Conservation (phyloP, 441 rosid genomes). For the Geranium incanum region DNA sequence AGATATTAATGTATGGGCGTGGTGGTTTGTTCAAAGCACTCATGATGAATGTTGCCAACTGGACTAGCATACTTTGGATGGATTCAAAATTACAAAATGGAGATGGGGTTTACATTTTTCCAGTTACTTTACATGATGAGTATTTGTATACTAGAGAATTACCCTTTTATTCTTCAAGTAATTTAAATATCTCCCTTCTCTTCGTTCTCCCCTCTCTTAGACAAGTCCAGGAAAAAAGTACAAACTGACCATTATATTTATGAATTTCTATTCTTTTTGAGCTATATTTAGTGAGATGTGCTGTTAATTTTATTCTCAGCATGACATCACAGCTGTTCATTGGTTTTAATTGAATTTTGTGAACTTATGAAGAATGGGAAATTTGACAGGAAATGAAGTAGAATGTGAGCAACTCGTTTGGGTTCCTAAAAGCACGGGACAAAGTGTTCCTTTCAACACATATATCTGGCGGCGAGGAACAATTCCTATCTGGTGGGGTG, state of each 20-base stretch:
- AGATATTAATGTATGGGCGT: too few relatives aligned
- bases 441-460: constrained; percentile 74
- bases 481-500: constrained; percentile 99
- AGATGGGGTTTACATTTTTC: too few relatives aligned
- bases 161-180: too few relatives aligned
- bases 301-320: background rate
- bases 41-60: too few relatives aligned
- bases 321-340: constrained; percentile 10
- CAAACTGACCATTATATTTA: background rate
- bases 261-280: constrained; percentile 9
- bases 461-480: constrained; percentile 96
- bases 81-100: too few relatives aligned
- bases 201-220: too few relatives aligned
- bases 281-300: constrained; percentile 9
- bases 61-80: too few relatives aligned
- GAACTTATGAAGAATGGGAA: constrained; percentile 27
- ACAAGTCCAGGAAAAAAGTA: too few relatives aligned
- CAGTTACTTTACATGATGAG: too few relatives aligned
- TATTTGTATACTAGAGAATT: too few relatives aligned
- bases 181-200: too few relatives aligned
- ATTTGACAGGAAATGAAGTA: constrained; percentile 84
- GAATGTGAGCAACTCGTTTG: constrained; percentile 98
- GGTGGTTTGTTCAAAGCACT: too few relatives aligned
- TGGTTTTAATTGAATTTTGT: constrained; percentile 13
- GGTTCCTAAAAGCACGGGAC: constrained; percentile 71